Evolutionary conservation across 2,329 filamentous ascomycete genomes (phyloP).

Genomic region (Leptographium flavum): DNA sequence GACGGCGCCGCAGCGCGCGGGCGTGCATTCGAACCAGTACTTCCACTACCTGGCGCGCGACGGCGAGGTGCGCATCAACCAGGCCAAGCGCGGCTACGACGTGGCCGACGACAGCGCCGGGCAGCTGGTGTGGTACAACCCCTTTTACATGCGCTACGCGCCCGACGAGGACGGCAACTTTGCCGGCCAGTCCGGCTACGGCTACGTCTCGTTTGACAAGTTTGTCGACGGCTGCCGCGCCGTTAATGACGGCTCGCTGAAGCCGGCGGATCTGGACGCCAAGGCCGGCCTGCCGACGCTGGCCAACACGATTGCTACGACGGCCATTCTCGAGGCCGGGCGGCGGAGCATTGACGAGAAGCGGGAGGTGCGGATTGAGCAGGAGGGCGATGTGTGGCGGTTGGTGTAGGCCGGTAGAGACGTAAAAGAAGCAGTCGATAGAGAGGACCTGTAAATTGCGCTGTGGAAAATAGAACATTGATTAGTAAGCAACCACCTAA

Average conservation of each 20-base stretch:
- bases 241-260: slow-evolving; percentile 60
- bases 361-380: slow-evolving; percentile 59
- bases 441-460: too few species aligned
- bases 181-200: slow-evolving; percentile 78
- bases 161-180: slow-evolving; percentile 94
- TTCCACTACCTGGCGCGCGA: slow-evolving; percentile 83
- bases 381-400: slow-evolving; percentile 52
- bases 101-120: slow-evolving; percentile 67
- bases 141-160: slow-evolving; percentile 90
- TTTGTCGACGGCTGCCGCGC: slow-evolving; percentile 78
- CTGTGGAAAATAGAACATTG: too few species aligned
- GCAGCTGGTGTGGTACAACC: slow-evolving; percentile 75
- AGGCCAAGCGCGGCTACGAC: slow-evolving; percentile 83
- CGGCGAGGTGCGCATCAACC: slow-evolving; percentile 80
- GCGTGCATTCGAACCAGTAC: slow-evolving; percentile 94
- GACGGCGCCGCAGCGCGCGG: slow-evolving; percentile 84
- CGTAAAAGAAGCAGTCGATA: not conserved
- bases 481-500: too few species aligned
- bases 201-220: slow-evolving; percentile 90
- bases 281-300: slow-evolving; percentile 75
- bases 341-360: slow-evolving; percentile 72
- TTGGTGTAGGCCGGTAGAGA: slow-evolving; percentile 31
- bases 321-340: slow-evolving; percentile 81
- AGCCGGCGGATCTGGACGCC: slow-evolving; percentile 61
- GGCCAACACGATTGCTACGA: slow-evolving; percentile 80